Base-by-base conservation (phyloP, 2,329 filamentous ascomycete species). In the Exophiala viscosa region DNA sequence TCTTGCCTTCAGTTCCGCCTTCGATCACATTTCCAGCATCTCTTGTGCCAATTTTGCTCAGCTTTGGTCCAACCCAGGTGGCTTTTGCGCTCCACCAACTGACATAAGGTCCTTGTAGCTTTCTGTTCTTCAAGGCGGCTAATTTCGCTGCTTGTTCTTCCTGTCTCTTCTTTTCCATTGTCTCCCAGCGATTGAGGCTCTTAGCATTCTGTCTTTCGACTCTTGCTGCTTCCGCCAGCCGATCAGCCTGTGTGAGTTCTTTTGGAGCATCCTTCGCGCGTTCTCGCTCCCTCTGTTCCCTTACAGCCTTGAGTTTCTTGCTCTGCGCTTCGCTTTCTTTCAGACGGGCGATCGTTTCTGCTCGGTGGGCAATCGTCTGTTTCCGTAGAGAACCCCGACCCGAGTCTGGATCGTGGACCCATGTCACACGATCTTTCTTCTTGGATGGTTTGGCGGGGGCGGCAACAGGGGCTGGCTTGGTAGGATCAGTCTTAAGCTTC, bases 81-180 rank as follows among this genome's bases (percentile, higher is more conserved):
- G 88, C 88, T 58, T 89, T 81, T n/a, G 92, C 93, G 69, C 91
- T 97, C 86, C 91, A 96, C 69, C 88, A 92, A 2, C 88, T 89
- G 38, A 96, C 85, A 9, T 96, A 89, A 0, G 93, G 90, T 0
- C 93, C 93, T 48, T 92, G 85, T 7, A 97, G 79, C 45, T 87
- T 89, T 44, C 91, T 83, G 67, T 90, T 89, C 64, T 95, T 88
- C 62, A 97, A 76, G 11, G 92, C 93, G 35, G 92, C 90, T 43
- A 97, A 76, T 71, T 87, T 92, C 36, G 85, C 87, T 59, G 84
- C 81, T 56, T 92, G 81, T 65, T 95, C 88, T 63, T 92, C 89
- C 60, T 91, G 87, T 53, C 92, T 84, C 67, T 87, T 84, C 71
- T 90, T 90, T 72, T 99, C 93, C 5, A 90, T 88, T 69, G 90